Percentiles rank a stretch among this genome's conserved stretches.
phyloP scores from a whole-genome alignment of 2,329 filamentous ascomycete genomes.

The Podosphaera leucotricha region DNA sequence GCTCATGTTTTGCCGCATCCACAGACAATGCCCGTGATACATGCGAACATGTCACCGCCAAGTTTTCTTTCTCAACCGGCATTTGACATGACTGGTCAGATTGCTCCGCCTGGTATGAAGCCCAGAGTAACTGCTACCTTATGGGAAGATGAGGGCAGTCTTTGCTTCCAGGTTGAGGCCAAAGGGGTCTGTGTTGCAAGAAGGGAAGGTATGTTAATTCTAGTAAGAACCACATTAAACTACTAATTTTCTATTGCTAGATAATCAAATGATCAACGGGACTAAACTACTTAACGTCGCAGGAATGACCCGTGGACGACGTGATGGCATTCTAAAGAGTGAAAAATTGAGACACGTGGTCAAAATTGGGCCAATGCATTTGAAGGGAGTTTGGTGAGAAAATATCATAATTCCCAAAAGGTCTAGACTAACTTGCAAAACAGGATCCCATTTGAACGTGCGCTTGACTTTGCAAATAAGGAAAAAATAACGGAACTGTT shows the following conservation, averaged over 20 bases:
- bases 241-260: conserved; percentile 21
- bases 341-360: conserved; percentile 93
- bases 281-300: conserved; percentile 94
- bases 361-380: conserved; percentile 96
- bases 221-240: background rate
- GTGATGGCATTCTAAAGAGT: conserved; percentile 92
- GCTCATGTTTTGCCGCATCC: conserved; percentile 50
- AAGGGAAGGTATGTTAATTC: conserved; percentile 50
- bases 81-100: conserved; percentile 71
- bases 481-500: conserved; percentile 94
- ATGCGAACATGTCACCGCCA: conserved; percentile 23
- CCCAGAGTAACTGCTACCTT: conserved; percentile 86
- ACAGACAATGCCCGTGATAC: conserved; percentile 25
- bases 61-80: conserved; percentile 25
- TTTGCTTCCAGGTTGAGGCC: conserved; percentile 95
- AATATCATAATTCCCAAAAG: background rate
- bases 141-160: conserved; percentile 94
- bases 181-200: conserved; percentile 88
- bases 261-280: conserved; percentile 98
- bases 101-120: conserved; percentile 85
- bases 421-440: background rate
- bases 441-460: conserved; percentile 94
- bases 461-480: conserved; percentile 97
- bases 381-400: conserved; percentile 91
- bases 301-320: conserved; percentile 86